phyloP scores from a whole-genome alignment of 768 basidiomycete species.

The Fistulinella prunicolor region DNA sequence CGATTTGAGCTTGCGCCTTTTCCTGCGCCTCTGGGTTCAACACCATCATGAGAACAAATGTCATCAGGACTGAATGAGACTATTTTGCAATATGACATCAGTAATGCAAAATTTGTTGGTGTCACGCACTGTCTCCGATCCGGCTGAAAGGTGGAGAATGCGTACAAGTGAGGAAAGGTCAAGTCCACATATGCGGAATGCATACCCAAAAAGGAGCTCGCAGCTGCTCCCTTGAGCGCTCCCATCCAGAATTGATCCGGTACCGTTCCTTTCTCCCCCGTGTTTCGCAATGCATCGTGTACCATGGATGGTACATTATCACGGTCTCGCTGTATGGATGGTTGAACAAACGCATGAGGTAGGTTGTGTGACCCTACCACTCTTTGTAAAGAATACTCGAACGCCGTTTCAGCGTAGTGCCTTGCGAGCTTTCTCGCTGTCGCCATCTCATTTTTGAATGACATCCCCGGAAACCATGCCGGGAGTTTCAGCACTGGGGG shows the following conservation, averaged over 20 bases:
- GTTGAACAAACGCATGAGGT: background rate
- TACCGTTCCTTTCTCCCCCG: background rate
- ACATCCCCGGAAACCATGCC: slow-evolving; percentile 10
- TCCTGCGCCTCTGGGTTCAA: slow-evolving; percentile 4
- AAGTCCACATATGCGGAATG: background rate
- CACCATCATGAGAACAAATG: slow-evolving; percentile 13
- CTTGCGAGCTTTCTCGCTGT: background rate
- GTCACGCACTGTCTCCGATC: slow-evolving; percentile 4
- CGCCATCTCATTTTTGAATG: background rate
- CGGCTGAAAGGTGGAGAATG: background rate
- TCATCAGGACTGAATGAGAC: slow-evolving; percentile 1
- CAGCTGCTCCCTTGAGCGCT: slow-evolving; percentile 1
- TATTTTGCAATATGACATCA: background rate
- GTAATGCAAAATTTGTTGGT: background rate
- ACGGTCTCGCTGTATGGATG: background rate
- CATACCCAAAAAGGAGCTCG: background rate
- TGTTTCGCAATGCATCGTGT: background rate
- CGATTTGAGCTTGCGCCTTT: slow-evolving; percentile 6
- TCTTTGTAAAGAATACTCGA: slow-evolving; percentile 6
- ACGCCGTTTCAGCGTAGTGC: background rate
- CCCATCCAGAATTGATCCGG: background rate
- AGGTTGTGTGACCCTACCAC: background rate
- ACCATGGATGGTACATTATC: background rate
- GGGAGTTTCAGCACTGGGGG: slow-evolving; percentile 12
- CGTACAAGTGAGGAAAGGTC: background rate